Evolutionary conservation across 805 yeast genomes (phyloP).

Genomic region (Lachancea meyersii): DNA sequence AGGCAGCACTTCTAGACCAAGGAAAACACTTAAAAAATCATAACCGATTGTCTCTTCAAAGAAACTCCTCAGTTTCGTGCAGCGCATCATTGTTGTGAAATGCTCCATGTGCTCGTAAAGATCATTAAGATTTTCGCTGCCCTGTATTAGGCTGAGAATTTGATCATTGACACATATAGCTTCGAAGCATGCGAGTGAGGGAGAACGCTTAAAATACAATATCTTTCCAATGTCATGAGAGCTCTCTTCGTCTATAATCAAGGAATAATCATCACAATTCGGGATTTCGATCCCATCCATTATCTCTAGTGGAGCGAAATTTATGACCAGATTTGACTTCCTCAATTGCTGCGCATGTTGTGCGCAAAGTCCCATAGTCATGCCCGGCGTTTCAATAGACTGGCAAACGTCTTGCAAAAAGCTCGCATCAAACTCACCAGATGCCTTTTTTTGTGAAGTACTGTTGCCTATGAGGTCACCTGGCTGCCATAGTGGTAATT

Average conservation of each 20-base stretch:
- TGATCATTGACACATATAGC: conserved; percentile 16
- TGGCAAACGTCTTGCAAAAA: conserved; percentile 15
- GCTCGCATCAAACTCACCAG: conserved; percentile 15
- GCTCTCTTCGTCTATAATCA: background rate
- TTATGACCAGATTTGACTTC: conserved; percentile 15
- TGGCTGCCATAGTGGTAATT: conserved; percentile 9
- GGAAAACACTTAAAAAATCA: conserved; percentile 17
- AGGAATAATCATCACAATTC: background rate
- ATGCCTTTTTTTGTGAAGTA: background rate
- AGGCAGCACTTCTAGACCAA: conserved; percentile 10
- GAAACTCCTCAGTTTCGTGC: conserved; percentile 12
- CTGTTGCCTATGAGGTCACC: background rate
- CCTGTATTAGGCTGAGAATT: conserved; percentile 15
- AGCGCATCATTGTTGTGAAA: conserved; percentile 16
- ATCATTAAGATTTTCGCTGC: conserved; percentile 10
- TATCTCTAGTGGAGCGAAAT: conserved; percentile 18
- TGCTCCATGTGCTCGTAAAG: conserved; percentile 16
- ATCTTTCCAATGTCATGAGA: conserved; percentile 13
- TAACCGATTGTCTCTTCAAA: conserved; percentile 22
- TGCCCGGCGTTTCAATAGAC: conserved; percentile 10
- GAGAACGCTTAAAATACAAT: conserved; percentile 15
- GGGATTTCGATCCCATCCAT: conserved; percentile 1
- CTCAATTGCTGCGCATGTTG: conserved; percentile 15
- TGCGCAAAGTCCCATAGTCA: conserved; percentile 5
- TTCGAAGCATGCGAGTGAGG: conserved; percentile 16